A percentile compares a stretch with the other conserved stretches of the same genome.
Conservation (phyloP, 176 grass and related monocot genomes). For the Canna indica region DNA sequence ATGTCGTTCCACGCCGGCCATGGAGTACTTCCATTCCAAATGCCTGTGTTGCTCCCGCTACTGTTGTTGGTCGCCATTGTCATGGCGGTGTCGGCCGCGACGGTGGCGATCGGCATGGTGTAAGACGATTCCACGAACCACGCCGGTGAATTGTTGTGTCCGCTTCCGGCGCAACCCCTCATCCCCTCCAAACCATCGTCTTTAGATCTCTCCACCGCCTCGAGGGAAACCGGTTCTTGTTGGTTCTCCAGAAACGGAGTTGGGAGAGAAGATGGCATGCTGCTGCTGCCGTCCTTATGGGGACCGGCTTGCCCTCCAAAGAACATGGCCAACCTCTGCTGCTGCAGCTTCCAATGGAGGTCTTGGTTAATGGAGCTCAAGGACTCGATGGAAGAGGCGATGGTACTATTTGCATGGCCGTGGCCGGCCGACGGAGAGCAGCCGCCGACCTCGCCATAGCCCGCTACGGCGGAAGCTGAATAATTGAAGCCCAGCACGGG, state of each 20-base stretch:
- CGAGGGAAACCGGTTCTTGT: background rate
- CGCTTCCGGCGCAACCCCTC: constrained; percentile 1
- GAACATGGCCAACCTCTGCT: constrained; percentile 70
- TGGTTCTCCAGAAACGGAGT: background rate
- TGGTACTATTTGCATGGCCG: constrained; percentile 36
- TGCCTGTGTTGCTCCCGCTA: constrained; percentile 10
- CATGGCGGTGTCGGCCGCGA: constrained; percentile 1
- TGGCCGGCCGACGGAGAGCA: constrained; percentile 1
- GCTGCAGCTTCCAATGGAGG: constrained; percentile 93
- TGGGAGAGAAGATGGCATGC: background rate
- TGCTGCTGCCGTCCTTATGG: constrained; percentile 6
- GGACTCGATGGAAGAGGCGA: constrained; percentile 89
- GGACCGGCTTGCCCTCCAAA: constrained; percentile 31
- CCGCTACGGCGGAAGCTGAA: constrained; percentile 1
- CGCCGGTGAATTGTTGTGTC: constrained; percentile 4
- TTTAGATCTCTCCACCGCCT: background rate
- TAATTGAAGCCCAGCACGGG: constrained; percentile 10
- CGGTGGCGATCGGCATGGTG: background rate
- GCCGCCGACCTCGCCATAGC: background rate
- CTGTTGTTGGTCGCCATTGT: constrained; percentile 12
- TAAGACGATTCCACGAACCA: constrained; percentile 23
- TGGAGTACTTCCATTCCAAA: constrained; percentile 25
- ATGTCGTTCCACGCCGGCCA: constrained; percentile 32
- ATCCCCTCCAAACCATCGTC: constrained; percentile 1
- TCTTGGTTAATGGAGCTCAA: constrained; percentile 98